Evolutionary conservation across 2,329 filamentous ascomycete genomes (phyloP), one percentile per base, ranked within the genome.

Genomic region (Penicillium sp.): DNA sequence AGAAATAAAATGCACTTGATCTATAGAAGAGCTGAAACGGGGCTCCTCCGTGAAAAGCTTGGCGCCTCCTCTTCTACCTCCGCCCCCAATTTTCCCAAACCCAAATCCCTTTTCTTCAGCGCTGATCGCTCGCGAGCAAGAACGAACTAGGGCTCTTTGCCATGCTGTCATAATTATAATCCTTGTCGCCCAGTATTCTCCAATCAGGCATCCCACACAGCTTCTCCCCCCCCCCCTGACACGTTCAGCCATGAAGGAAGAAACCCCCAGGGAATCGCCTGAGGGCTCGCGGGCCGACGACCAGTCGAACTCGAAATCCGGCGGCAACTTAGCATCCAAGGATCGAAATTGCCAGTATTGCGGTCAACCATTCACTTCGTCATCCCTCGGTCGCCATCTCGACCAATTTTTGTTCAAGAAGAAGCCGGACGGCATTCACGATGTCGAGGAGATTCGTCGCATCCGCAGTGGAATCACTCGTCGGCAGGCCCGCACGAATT

Each of bases 381-480:
- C 92, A 16, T 96, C 91, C 2, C 85, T 98, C 52, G 93, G 93
- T 49, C 89, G 93, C 46, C 93, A 98, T 76, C 87, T 97, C 64
- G 93, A 98, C 73, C 85, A 96, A 39, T 97, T 96, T 74, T 93
- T 97, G 68, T 93, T 92, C 70, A 89, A 92, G 57, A 96, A 92
- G 78, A 97, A 97, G 73, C 91, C 93, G 1, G 93, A 98, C 76
- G 93, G 93, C 49, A 78, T 96, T 46, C 93, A 98, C 75, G 83
- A 96, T 77, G 90, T 97, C 57, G 90, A 93, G 8, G 90, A 91
- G 74, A 98, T 98, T 68, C 84, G 85, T 64, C 90, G 89, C 74
- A 79, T 96, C 68, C 86, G 93, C 52, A 90, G 91, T 45, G 84
- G 86, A 59, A 96, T 98, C 73, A 98, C 93, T 26, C 83, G 93